Conservation (phyloP, 1,284 basidiomycete genomes). For the Moesziomyces globuligerus region DNA sequence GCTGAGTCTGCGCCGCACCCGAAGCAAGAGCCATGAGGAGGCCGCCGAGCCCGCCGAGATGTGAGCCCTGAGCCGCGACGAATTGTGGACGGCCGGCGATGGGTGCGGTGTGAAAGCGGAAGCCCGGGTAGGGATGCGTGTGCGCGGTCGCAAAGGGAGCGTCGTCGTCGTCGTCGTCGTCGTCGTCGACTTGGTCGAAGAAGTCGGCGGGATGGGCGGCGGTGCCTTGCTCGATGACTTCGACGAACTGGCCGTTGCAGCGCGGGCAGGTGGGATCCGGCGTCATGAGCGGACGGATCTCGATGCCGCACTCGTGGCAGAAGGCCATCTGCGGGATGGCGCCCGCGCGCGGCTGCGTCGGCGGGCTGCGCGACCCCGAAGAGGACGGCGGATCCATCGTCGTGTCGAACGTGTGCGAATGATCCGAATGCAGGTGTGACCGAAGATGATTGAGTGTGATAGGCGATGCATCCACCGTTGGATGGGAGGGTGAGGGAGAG, state of each 20-base stretch:
- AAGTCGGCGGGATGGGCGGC: constrained; percentile 4
- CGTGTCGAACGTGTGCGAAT: not conserved
- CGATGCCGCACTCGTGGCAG: constrained; percentile 57
- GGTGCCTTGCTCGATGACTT: constrained; percentile 38
- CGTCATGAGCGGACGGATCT: constrained; percentile 54
- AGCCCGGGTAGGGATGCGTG: constrained; percentile 7
- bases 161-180: constrained; percentile 6
- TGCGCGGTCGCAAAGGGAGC: constrained; percentile 3
- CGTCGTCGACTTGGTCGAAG: constrained; percentile 4
- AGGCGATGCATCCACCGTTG: not conserved
- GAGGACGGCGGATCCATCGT: constrained; percentile 24
- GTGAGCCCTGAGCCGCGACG: too few relatives aligned
- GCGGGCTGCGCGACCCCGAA: too few relatives aligned
- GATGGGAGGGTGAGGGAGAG: not conserved
- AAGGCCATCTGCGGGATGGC: constrained; percentile 48
- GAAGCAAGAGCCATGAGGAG: constrained; percentile 23
- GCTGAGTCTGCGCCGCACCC: constrained; percentile 1
- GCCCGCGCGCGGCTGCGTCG: constrained; percentile 4
- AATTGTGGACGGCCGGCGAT: too few relatives aligned
- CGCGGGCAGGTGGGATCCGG: constrained; percentile 57
- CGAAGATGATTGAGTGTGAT: not conserved
- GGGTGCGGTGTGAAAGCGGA: constrained; percentile 8
- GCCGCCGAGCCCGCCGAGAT: constrained; percentile 11
- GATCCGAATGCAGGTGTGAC: constrained; percentile 2
- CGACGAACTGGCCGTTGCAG: constrained; percentile 59